phyloP scores from a whole-genome alignment of 208 protist genomes.

The Trichomonas gallinae region DNA sequence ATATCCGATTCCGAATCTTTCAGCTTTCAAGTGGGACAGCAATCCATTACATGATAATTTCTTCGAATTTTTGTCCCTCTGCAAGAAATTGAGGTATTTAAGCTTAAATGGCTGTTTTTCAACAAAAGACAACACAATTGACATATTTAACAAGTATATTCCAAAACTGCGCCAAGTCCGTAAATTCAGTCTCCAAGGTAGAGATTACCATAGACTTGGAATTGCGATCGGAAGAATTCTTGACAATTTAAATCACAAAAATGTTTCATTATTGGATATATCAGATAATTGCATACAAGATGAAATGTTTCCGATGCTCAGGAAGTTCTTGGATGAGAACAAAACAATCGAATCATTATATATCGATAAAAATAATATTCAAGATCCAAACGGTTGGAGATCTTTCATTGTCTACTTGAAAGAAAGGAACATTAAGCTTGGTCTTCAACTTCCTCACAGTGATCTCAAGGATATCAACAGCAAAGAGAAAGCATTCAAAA shows the following conservation, averaged over 20 bases:
- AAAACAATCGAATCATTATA: background rate
- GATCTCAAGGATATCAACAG: background rate
- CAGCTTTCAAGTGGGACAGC: background rate
- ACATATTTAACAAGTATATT: background rate
- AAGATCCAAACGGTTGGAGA: background rate
- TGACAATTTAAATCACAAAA: background rate
- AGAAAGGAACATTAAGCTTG: background rate
- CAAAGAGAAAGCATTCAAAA: background rate
- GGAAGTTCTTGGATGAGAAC: background rate
- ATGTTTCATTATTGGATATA: background rate
- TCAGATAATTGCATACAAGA: background rate
- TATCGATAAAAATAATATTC: background rate
- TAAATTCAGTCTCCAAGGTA: background rate
- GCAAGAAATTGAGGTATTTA: background rate
- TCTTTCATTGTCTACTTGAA: background rate
- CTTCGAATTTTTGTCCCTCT: background rate
- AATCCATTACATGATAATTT: background rate
- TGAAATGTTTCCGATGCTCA: background rate
- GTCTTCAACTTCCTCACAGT: background rate
- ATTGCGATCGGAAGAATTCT: background rate
- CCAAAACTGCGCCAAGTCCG: background rate
- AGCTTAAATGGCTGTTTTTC: background rate
- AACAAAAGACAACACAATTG: background rate
- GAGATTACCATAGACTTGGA: background rate
- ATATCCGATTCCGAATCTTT: background rate